Conservation (phyloP, 352 stramenopile genomes). For the Phytophthora europaea region DNA sequence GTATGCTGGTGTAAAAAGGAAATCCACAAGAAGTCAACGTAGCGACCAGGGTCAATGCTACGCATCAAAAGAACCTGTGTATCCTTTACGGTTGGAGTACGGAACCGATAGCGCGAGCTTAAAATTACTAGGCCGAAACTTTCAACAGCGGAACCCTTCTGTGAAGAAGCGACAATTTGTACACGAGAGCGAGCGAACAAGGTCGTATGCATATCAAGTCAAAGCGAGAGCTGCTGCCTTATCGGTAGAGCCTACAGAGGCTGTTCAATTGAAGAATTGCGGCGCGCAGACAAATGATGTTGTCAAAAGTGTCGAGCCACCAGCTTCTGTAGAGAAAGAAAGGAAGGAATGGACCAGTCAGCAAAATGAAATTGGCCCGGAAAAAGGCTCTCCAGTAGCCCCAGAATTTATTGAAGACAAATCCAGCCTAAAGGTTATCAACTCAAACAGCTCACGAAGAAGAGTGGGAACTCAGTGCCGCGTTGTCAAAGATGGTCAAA, state of each 20-base stretch:
- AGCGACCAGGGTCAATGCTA: background rate
- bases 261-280: conserved; percentile 19
- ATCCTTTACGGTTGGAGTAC: conserved; percentile 34
- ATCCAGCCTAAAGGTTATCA: background rate
- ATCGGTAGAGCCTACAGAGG: background rate
- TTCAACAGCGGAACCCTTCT: conserved; percentile 23
- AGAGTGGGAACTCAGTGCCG: conserved; percentile 28
- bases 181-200: background rate
- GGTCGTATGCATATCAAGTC: background rate
- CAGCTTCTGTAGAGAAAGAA: conserved; percentile 1
- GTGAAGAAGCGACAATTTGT: conserved; percentile 34
- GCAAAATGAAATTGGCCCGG: conserved; percentile 14
- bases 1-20: conserved; percentile 1
- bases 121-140: conserved; percentile 30
- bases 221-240: background rate
- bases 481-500: conserved; percentile 11
- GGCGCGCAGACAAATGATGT: conserved; percentile 29
- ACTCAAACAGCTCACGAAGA: background rate
- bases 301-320: background rate
- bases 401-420: conserved; percentile 7
- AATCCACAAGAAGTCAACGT: conserved; percentile 6
- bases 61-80: conserved; percentile 20
- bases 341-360: background rate
- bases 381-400: conserved; percentile 22
- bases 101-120: conserved; percentile 27